Percentiles rank a stretch among this genome's conserved stretches.
Evolutionary conservation across 1,284 basidiomycete species (phyloP).

Genomic region (Fomitiporia mediterranea): DNA sequence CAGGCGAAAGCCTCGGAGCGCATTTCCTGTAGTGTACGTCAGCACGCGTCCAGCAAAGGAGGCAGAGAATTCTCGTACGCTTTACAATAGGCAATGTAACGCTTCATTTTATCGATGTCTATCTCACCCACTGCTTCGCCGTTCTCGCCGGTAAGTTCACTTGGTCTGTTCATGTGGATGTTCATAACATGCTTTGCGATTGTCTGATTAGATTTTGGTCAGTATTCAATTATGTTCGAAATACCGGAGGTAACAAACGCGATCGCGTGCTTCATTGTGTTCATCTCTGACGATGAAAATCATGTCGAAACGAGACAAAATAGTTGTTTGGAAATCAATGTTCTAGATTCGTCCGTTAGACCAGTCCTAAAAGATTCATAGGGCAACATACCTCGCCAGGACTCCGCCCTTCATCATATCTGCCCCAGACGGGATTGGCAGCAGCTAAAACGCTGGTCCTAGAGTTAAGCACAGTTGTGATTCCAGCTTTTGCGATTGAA

Average conservation of each 20-base stretch:
- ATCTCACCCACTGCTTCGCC: conserved; percentile 85
- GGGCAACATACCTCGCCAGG: conserved; percentile 75
- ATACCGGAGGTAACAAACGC: conserved; percentile 43
- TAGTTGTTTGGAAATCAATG: conserved; percentile 98
- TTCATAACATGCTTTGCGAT: conserved; percentile 99
- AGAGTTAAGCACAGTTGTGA: conserved; percentile 97
- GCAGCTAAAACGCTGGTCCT: conserved; percentile 95
- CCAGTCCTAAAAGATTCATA: background rate
- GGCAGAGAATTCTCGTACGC: conserved; percentile 46
- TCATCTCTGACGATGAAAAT: conserved; percentile 99
- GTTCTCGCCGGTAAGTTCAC: conserved; percentile 53
- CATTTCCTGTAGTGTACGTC: conserved; percentile 67
- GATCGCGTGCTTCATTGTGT: conserved; percentile 92
- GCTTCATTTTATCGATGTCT: conserved; percentile 97
- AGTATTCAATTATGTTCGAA: background rate
- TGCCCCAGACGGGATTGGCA: conserved; percentile 97
- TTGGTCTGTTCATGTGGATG: conserved; percentile 93
- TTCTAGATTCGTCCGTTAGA: conserved; percentile 48
- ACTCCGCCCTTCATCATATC: conserved; percentile 96
- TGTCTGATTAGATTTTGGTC: conserved; percentile 45
- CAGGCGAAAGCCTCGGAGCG: conserved; percentile 87
- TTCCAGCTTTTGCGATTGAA: conserved; percentile 98
- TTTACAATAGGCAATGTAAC: conserved; percentile 96
- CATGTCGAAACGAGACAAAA: conserved; percentile 99
- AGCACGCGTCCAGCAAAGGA: background rate